phyloP scores from a whole-genome alignment of 164 flowering plant species.

The Chimonanthus praecox region DNA sequence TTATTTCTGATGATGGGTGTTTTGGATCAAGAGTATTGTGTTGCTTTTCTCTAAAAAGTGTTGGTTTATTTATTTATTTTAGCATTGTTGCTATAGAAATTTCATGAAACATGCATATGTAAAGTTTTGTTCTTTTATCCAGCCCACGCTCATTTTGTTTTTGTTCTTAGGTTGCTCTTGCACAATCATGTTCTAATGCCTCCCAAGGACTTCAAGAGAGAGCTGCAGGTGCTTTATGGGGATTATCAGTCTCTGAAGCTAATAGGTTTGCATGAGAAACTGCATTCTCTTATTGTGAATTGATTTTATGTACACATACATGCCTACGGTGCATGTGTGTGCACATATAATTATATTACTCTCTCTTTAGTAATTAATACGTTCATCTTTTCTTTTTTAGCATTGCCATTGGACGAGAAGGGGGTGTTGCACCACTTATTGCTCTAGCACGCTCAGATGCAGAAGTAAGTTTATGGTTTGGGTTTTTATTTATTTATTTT shows the following conservation, averaged over 20 bases:
- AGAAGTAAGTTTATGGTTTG: conserved; percentile 46
- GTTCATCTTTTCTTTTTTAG: conserved; percentile 27
- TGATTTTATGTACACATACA: neutral
- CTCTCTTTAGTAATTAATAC: neutral
- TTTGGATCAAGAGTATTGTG: too few species aligned
- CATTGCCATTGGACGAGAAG: conserved; percentile 96
- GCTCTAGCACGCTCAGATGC: conserved; percentile 83
- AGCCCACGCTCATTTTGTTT: neutral
- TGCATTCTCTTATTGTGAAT: neutral
- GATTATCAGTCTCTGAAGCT: conserved; percentile 93
- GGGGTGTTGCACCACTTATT: conserved; percentile 94
- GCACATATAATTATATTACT: neutral
- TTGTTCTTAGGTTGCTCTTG: conserved; percentile 80
- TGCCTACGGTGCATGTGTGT: neutral
- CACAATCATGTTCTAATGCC: conserved; percentile 76
- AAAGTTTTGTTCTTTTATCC: neutral
- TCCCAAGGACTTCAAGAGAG: conserved; percentile 97
- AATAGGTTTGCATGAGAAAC: conserved; percentile 52
- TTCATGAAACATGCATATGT: neutral
- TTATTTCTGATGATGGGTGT: neutral
- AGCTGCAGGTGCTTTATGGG: conserved; percentile 99
- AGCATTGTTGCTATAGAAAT: neutral
- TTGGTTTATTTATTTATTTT: neutral
- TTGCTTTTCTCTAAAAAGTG: neutral
- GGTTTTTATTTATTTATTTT: neutral